Conservation (phyloP, 2,329 filamentous ascomycete species). For the Coniella lustricola region DNA sequence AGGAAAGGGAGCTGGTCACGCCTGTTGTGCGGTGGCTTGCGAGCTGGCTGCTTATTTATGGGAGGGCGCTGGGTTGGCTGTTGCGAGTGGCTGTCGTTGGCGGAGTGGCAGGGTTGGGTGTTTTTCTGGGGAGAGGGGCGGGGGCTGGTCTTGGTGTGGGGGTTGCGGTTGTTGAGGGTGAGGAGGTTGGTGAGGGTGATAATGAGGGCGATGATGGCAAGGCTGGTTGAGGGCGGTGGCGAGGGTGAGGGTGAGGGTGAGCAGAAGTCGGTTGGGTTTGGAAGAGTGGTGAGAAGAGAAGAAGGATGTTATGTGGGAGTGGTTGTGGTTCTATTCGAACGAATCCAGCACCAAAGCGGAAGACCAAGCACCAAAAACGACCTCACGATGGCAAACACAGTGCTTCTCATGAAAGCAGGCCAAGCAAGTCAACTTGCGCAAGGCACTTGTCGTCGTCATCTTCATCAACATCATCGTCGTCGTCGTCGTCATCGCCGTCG, state of each 20-base stretch:
- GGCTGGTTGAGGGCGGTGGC: too few relatives aligned
- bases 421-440: too few relatives aligned
- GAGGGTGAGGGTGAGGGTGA: neutral
- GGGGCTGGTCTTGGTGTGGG: slow-evolving; percentile 3
- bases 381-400: too few relatives aligned
- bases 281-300: neutral
- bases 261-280: neutral
- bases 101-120: slow-evolving; percentile 4
- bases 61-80: slow-evolving; percentile 3
- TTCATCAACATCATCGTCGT: too few relatives aligned
- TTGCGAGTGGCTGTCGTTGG: slow-evolving; percentile 1
- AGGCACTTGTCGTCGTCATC: too few relatives aligned
- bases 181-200: neutral
- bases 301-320: too few relatives aligned
- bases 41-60: slow-evolving; percentile 13
- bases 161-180: slow-evolving; percentile 4
- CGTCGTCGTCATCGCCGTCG: too few relatives aligned
- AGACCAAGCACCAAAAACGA: too few relatives aligned
- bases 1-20: slow-evolving; percentile 8
- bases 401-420: too few relatives aligned
- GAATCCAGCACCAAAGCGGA: too few relatives aligned
- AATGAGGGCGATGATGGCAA: too few relatives aligned
- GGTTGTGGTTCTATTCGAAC: too few relatives aligned
- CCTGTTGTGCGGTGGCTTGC: slow-evolving; percentile 13
- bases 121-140: slow-evolving; percentile 12